A percentile compares a stretch with the other conserved stretches of the same genome.
Conservation (phyloP, 495 filamentous ascomycete species). For the Xylaria cubensis region DNA sequence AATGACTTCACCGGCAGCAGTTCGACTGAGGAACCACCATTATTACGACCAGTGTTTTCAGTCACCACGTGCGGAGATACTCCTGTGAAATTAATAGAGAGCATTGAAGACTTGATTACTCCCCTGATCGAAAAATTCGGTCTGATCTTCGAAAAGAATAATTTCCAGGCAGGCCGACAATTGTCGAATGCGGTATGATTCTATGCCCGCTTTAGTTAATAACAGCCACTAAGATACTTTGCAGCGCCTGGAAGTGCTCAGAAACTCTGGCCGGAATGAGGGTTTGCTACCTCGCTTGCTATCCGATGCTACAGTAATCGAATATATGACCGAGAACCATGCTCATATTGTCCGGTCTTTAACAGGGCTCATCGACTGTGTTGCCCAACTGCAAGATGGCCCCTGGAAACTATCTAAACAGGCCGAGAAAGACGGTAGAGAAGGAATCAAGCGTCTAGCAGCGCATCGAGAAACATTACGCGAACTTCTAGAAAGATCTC, state of each 20-base stretch:
- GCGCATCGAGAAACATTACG: neutral
- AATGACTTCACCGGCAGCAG: neutral
- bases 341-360: neutral
- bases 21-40: neutral
- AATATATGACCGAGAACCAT: slow-evolving; percentile 3
- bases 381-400: neutral
- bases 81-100: neutral
- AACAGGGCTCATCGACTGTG: neutral
- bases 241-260: neutral
- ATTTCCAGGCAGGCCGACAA: neutral
- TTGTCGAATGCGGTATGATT: neutral
- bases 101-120: neutral
- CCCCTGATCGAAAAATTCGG: slow-evolving; percentile 3
- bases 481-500: neutral
- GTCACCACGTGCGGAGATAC: neutral
- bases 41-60: neutral
- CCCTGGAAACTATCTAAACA: neutral
- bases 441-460: neutral
- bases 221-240: neutral
- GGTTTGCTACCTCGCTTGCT: neutral
- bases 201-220: neutral
- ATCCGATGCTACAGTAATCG: slow-evolving; percentile 6
- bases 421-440: neutral
- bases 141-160: neutral
- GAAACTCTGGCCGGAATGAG: neutral